Percentiles rank a stretch among this genome's conserved stretches.
Evolutionary conservation across 73 alveolate genomes (phyloP).

Genomic region (Paramecium primaurelia): DNA sequence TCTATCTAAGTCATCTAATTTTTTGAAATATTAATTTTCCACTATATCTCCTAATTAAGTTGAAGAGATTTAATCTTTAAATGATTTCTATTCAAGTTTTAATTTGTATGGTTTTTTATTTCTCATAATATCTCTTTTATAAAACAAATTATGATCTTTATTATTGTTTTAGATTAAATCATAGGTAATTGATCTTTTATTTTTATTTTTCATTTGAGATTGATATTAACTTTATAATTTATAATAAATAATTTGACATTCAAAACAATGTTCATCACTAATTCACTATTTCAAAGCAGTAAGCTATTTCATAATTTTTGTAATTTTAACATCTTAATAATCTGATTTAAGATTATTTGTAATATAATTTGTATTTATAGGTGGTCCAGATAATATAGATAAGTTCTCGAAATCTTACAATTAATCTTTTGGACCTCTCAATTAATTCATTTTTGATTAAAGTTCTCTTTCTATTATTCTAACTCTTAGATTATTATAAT

Average conservation of each 20-base stretch:
- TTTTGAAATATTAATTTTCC: not conserved
- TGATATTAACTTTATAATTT: not conserved
- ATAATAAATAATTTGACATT: not conserved
- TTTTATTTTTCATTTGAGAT: not conserved
- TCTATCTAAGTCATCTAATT: not conserved
- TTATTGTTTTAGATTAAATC: not conserved
- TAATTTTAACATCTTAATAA: not conserved
- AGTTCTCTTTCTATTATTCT: not conserved
- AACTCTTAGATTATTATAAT: not conserved
- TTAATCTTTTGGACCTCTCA: not conserved
- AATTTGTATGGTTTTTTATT: not conserved
- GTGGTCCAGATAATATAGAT: not conserved
- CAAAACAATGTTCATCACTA: not conserved
- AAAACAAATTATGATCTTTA: not conserved
- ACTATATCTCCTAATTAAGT: not conserved
- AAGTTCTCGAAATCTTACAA: not conserved
- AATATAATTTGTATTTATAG: not conserved
- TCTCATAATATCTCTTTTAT: not conserved
- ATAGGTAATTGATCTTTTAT: not conserved
- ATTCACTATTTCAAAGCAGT: not conserved
- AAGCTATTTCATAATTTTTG: not conserved
- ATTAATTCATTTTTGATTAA: not conserved
- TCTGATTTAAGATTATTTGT: not conserved
- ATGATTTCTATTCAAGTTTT: not conserved
- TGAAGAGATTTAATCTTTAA: not conserved